These are phyloP conservation scores for Candida easanensis DNA, from an alignment of 805 yeast genomes.

Conservation along the genomic window DNA sequence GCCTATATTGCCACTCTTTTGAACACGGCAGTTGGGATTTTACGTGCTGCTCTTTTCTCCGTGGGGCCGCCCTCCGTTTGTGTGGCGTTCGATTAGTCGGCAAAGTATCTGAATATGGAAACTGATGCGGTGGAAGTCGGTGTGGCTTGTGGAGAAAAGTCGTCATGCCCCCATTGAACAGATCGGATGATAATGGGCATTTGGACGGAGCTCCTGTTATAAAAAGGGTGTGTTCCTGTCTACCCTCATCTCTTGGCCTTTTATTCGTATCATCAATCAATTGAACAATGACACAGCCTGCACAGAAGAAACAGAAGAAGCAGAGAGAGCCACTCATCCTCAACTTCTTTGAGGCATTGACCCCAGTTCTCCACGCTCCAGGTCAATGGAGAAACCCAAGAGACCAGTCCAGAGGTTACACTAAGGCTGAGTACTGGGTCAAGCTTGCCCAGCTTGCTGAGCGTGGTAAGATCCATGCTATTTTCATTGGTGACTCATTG, in stretches of 20 bases:
- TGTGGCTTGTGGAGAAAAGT: neutral
- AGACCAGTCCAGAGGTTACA: constrained; percentile 24
- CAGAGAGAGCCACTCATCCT: constrained; percentile 21
- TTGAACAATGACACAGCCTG: constrained; percentile 14
- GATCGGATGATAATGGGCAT: neutral
- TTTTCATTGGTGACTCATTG: constrained; percentile 40
- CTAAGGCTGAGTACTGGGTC: constrained; percentile 37
- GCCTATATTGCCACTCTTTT: no score
- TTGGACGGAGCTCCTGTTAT: neutral
- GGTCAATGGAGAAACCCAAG: constrained; percentile 29
- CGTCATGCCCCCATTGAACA: neutral
- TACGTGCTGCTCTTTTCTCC: no score
- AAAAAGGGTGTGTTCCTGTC: neutral
- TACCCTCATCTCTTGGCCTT: neutral
- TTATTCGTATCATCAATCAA: neutral
- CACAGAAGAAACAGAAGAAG: constrained; percentile 14
- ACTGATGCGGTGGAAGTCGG: neutral
- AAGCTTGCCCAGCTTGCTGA: constrained; percentile 39
- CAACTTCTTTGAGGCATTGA: constrained; percentile 25
- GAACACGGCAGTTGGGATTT: no score
- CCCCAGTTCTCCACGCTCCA: constrained; percentile 28
- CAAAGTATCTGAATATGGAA: neutral
- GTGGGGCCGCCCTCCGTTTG: no score
- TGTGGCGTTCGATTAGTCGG: neutral
- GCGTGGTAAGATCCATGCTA: constrained; percentile 37